A percentile compares a stretch with the other conserved stretches of the same genome.
These are phyloP conservation scores for Capsella rubella DNA, from an alignment of 441 rosid genomes.

Conservation along the genomic window DNA sequence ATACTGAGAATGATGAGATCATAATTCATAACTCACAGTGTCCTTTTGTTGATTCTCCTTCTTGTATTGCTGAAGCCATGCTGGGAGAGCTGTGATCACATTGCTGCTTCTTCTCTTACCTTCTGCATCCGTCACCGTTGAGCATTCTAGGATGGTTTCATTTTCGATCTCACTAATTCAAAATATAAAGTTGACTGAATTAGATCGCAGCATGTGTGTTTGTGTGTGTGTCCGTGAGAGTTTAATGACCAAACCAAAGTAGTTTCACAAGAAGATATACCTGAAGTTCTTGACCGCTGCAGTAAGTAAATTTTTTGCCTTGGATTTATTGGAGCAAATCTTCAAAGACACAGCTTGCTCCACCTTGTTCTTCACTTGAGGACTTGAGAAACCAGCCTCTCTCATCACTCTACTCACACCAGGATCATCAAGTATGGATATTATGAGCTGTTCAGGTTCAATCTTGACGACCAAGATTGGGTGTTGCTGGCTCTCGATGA, in stretches of 20 bases:
- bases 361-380: constrained; percentile 69
- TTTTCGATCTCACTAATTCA: constrained; percentile 38
- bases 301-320: constrained; percentile 41
- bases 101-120: constrained; percentile 40
- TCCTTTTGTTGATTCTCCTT: constrained; percentile 49
- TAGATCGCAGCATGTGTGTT: constrained; percentile 21
- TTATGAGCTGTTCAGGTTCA: constrained; percentile 68
- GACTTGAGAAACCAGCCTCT: constrained; percentile 78
- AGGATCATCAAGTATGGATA: constrained; percentile 77
- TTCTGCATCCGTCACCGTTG: constrained; percentile 45
- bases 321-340: constrained; percentile 53
- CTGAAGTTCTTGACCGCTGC: constrained; percentile 43
- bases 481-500: constrained; percentile 67
- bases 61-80: constrained; percentile 68
- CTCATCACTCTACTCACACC: constrained; percentile 81
- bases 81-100: constrained; percentile 49
- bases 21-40: constrained; percentile 24
- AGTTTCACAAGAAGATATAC: constrained; percentile 11
- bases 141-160: constrained; percentile 43
- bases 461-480: constrained; percentile 66
- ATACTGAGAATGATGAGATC: constrained; percentile 20
- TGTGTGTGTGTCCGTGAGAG: constrained; percentile 16
- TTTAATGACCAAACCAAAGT: constrained; percentile 10
- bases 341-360: constrained; percentile 60
- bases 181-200: neutral